Conservation (phyloP, 225 moss, liverwort and hornwort genomes). For the Bryum argenteum region DNA sequence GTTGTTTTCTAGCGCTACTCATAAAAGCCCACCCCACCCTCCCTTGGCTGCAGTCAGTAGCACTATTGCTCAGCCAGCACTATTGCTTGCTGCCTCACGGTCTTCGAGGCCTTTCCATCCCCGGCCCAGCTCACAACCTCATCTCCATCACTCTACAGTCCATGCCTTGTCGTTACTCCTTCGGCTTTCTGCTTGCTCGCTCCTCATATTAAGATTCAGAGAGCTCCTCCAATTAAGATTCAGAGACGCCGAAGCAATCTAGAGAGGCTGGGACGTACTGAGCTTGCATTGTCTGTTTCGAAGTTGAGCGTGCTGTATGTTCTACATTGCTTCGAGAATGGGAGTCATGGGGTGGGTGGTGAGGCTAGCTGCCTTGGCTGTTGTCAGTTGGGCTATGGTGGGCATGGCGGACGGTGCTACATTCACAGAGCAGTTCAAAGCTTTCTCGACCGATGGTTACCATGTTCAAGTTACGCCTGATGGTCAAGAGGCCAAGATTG, state of each 20-base stretch:
- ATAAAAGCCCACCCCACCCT: constrained; percentile 4
- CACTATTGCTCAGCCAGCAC: neutral
- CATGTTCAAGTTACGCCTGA: constrained; percentile 50
- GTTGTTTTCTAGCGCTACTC: constrained; percentile 14
- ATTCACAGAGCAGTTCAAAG: constrained; percentile 41
- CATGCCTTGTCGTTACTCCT: constrained; percentile 23
- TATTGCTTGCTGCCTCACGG: constrained; percentile 1
- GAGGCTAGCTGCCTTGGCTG: constrained; percentile 4
- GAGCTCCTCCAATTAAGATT: neutral
- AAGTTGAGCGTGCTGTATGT: neutral
- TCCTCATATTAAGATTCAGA: neutral
- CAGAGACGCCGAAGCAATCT: too few relatives aligned
- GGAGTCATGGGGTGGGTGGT: constrained; percentile 21
- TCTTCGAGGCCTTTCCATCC: constrained; percentile 23
- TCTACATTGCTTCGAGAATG: constrained; percentile 16
- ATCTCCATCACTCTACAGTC: constrained; percentile 15
- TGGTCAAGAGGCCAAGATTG: constrained; percentile 40
- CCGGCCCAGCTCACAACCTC: too few relatives aligned
- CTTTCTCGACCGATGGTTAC: constrained; percentile 42
- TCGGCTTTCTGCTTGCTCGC: neutral
- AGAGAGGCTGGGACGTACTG: neutral
- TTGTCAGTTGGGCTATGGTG: constrained; percentile 35
- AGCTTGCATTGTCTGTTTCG: neutral
- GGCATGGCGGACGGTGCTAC: constrained; percentile 18
- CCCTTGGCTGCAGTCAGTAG: constrained; percentile 17